These are phyloP conservation scores for Schizothecium vesticola DNA, from an alignment of 495 filamentous ascomycete genomes.

Conservation along the genomic window DNA sequence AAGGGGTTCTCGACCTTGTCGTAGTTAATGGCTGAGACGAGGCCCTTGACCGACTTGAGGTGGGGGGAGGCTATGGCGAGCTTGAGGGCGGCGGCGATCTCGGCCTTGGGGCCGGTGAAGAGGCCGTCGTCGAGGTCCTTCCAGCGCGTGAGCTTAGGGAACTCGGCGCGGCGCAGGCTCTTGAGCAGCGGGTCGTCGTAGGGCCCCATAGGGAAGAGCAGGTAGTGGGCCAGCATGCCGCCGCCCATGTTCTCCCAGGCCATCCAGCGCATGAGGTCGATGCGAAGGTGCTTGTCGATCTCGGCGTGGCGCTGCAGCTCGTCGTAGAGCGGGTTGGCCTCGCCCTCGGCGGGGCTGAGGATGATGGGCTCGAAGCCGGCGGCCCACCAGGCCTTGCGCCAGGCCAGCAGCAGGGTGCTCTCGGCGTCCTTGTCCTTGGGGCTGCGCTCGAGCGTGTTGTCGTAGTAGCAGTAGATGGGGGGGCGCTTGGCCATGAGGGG, in stretches of 20 bases:
- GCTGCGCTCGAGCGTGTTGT: slow-evolving; percentile 58
- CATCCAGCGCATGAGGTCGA: slow-evolving; percentile 76
- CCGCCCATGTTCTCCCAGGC: slow-evolving; percentile 93
- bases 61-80: slow-evolving; percentile 51
- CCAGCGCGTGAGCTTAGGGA: slow-evolving; percentile 66
- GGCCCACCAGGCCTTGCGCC: slow-evolving; percentile 92
- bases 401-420: slow-evolving; percentile 72
- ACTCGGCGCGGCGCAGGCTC: slow-evolving; percentile 67
- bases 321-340: slow-evolving; percentile 76
- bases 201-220: slow-evolving; percentile 78
- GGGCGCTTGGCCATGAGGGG: slow-evolving; percentile 69
- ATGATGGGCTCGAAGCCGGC: slow-evolving; percentile 85
- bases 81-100: slow-evolving; percentile 63
- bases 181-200: slow-evolving; percentile 66
- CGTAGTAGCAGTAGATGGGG: slow-evolving; percentile 91
- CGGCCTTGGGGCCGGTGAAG: slow-evolving; percentile 63
- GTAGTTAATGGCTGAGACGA: slow-evolving; percentile 51
- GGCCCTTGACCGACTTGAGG: slow-evolving; percentile 49
- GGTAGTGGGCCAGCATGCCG: slow-evolving; percentile 73
- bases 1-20: slow-evolving; percentile 48
- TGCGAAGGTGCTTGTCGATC: slow-evolving; percentile 51
- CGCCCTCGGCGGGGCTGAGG: slow-evolving; percentile 73
- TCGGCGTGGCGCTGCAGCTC: slow-evolving; percentile 55
- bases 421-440: slow-evolving; percentile 61
- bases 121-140: slow-evolving; percentile 66